Conservation (phyloP, 495 filamentous ascomycete species). For the Chaetomium cochliodes region DNA sequence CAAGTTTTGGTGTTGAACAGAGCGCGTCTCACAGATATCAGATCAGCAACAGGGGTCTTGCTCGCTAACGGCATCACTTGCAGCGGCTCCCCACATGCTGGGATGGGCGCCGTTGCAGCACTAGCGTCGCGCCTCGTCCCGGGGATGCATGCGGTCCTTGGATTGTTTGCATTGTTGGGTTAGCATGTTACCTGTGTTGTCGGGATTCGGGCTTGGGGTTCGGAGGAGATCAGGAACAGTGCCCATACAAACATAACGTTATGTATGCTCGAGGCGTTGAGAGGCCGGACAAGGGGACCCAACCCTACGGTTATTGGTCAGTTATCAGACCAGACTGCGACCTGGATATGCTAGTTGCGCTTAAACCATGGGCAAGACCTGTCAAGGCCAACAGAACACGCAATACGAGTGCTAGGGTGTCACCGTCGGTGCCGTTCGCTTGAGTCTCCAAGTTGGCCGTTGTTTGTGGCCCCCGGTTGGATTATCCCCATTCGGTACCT, state of each 20-base stretch:
- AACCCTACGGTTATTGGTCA: background rate
- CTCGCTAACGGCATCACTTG: constrained; percentile 10
- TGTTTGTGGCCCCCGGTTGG: background rate
- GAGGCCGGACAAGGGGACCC: background rate
- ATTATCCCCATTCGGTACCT: background rate
- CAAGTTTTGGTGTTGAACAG: constrained; percentile 5
- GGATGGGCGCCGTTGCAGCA: constrained; percentile 4
- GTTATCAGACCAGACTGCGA: background rate
- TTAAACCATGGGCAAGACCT: background rate
- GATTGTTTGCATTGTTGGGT: background rate
- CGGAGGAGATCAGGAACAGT: background rate
- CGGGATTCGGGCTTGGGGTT: background rate
- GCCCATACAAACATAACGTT: background rate
- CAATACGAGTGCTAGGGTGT: background rate
- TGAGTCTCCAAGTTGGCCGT: background rate
- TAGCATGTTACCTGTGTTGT: background rate
- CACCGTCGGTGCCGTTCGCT: background rate
- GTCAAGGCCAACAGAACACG: background rate
- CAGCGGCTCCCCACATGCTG: constrained; percentile 6
- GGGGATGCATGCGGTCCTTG: background rate
- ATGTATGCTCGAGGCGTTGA: background rate
- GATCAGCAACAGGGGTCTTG: constrained; percentile 2
- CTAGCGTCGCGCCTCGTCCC: background rate
- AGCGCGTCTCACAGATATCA: background rate
- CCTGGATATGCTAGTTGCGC: background rate